A percentile compares a stretch with the other conserved stretches of the same genome.
Evolutionary conservation across 2,329 filamentous ascomycete genomes (phyloP).

Genomic region (Colletotrichum sp.): DNA sequence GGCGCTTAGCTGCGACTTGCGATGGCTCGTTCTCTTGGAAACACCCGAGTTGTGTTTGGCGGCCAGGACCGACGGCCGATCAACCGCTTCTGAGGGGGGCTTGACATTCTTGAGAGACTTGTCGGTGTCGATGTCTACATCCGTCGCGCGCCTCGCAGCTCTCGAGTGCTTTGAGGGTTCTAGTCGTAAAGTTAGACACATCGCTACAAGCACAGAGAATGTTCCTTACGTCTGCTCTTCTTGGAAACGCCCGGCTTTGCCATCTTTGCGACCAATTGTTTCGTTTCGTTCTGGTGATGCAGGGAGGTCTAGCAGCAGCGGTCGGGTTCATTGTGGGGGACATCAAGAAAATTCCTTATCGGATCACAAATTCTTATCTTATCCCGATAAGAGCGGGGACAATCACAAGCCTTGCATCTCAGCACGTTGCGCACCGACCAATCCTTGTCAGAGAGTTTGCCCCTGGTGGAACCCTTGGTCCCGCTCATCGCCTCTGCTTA

Average conservation of each 20-base stretch:
- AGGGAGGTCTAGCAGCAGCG: neutral
- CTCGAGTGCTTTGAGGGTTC: slow-evolving; percentile 74
- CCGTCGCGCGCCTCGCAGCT: slow-evolving; percentile 74
- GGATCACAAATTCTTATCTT: neutral
- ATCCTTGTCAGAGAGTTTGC: neutral
- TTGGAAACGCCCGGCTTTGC: slow-evolving; percentile 27
- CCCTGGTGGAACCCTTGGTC: slow-evolving; percentile 17
- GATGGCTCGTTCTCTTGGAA: slow-evolving; percentile 67
- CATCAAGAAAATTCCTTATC: slow-evolving; percentile 23
- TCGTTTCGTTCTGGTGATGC: neutral
- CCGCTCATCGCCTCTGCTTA: slow-evolving; percentile 1
- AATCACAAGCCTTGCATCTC: slow-evolving; percentile 1
- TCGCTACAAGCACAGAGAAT: fast-evolving
- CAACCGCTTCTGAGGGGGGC: slow-evolving; percentile 51
- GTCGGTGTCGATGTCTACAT: slow-evolving; percentile 73
- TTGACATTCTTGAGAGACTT: slow-evolving; percentile 70
- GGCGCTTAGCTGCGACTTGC: slow-evolving; percentile 59
- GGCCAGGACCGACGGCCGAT: slow-evolving; percentile 71
- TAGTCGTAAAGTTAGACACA: slow-evolving; percentile 34
- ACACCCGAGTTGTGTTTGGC: slow-evolving; percentile 72
- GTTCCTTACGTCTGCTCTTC: slow-evolving; percentile 31
- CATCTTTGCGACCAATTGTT: slow-evolving; percentile 15
- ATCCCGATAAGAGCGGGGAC: slow-evolving; percentile 10
- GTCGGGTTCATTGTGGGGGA: slow-evolving; percentile 5
- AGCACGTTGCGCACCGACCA: slow-evolving; percentile 4